Base-by-base conservation (phyloP, 1,139 yeast species). In the Nakaseomyces uthaithaninus region DNA sequence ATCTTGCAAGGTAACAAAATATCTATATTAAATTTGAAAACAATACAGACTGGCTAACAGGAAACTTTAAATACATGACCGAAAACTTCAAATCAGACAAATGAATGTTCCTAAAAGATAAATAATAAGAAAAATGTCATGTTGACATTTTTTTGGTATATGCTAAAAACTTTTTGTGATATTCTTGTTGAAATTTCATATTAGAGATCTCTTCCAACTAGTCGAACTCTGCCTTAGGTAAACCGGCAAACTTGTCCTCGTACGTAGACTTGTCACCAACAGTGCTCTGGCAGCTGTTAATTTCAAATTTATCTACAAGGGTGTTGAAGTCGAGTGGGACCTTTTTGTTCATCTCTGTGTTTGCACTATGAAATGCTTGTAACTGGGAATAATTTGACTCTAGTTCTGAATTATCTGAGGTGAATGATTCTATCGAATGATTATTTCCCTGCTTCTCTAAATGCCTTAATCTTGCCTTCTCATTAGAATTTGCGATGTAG, bases 211-310 rank as follows among this genome's bases (percentile, higher is more conserved):
- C n/a, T n/a, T n/a, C n/a, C n/a, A n/a, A n/a, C n/a, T n/a, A 27
- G n/a, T 27, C 30, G 15, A 27, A 27, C 4, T 16, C 22, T 10
- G 33, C 15, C n/a, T 16, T 28, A 11, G 33, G 22, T 11, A 28
- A 23, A 17, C 33, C 33, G 11, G 33, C 33, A 18, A 28, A 28
- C n/a, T 8, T 16, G 11, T 28, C 33, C 4, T 6, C 12, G 18
- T 28, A 28, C 8, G n/a, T 14, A 10, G 33, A 28, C 22, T 28
- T 16, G 11, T 28, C 33, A 28, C 18, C 33, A 5, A 28, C 4
- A 7, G 33, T 28, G 12, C 33, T 28, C 18, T 18, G 14, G 18
- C 33, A 28, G 14, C 33, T 28, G 33, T 28, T 28, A 17, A 28
- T 17, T 10, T 28, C 33, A 16, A 10, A 6, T 28, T 23, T 28